These are phyloP conservation scores for Calycina marina DNA, from an alignment of 2,329 filamentous ascomycete genomes.

Conservation along the genomic window DNA sequence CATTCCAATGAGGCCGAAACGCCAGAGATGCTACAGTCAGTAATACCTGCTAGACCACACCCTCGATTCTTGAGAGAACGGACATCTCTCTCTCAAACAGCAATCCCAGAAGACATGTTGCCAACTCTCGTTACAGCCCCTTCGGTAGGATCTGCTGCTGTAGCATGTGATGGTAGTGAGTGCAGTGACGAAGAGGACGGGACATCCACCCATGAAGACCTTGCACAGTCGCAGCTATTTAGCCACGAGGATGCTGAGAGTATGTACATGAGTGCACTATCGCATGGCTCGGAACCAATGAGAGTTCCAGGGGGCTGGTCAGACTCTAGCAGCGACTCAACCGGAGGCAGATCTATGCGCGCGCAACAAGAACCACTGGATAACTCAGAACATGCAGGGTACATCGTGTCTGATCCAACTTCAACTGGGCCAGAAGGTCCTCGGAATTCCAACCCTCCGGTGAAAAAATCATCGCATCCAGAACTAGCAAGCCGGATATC, in stretches of 20 bases:
- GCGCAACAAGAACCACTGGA: constrained; percentile 7
- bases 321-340: constrained; percentile 10
- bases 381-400: constrained; percentile 16
- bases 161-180: too few relatives aligned
- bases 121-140: too few relatives aligned
- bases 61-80: constrained; percentile 16
- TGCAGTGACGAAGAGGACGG: too few relatives aligned
- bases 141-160: too few relatives aligned
- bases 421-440: background rate
- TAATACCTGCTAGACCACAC: constrained; percentile 13
- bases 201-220: too few relatives aligned
- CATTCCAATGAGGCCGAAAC: too few relatives aligned
- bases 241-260: constrained; percentile 72
- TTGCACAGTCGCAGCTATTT: constrained; percentile 54
- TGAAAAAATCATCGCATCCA: background rate
- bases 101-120: constrained; percentile 8
- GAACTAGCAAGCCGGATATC: too few relatives aligned
- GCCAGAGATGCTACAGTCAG: constrained; percentile 16
- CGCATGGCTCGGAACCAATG: constrained; percentile 22
- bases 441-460: background rate
- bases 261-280: constrained; percentile 71
- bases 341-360: constrained; percentile 6
- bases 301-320: constrained; percentile 18
- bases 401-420: constrained; percentile 3
- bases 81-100: constrained; percentile 19